Evolutionary conservation across 2,329 filamentous ascomycete species (phyloP).

Genomic region (Elsinoe australis): DNA sequence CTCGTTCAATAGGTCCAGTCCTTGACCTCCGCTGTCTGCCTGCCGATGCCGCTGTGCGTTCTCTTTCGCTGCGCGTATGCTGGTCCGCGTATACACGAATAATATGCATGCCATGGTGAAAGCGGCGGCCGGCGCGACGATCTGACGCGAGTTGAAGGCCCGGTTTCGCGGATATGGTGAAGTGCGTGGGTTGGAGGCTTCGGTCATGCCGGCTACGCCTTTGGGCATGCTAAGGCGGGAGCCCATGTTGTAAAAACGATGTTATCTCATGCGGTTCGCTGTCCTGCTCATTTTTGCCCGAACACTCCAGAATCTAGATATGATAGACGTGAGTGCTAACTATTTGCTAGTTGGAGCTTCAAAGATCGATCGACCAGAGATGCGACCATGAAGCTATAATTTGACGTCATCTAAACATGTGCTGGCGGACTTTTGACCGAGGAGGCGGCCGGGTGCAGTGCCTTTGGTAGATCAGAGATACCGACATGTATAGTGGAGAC

Average conservation of each 20-base stretch:
- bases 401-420: slow-evolving; percentile 12
- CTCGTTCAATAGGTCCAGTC: slow-evolving; percentile 47
- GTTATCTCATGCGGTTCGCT: slow-evolving; percentile 2
- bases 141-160: slow-evolving; percentile 34
- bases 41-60: slow-evolving; percentile 55
- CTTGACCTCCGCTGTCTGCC: slow-evolving; percentile 48
- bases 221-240: slow-evolving; percentile 40
- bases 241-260: slow-evolving; percentile 34
- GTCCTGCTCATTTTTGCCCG: no score
- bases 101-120: slow-evolving; percentile 55
- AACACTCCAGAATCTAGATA: not conserved
- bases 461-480: no score
- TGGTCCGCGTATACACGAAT: slow-evolving; percentile 56
- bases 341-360: no score
- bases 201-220: slow-evolving; percentile 37
- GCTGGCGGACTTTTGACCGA: slow-evolving; percentile 7
- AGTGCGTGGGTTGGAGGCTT: slow-evolving; percentile 31
- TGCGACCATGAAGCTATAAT: slow-evolving; percentile 12
- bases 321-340: not conserved
- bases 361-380: not conserved
- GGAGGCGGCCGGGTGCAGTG: no score
- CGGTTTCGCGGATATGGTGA: slow-evolving; percentile 29
- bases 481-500: no score
- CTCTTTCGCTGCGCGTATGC: slow-evolving; percentile 57
- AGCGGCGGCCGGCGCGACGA: slow-evolving; percentile 55